Base-by-base conservation (phyloP, 2,329 filamentous ascomycete species). In the Triangularia setosa region DNA sequence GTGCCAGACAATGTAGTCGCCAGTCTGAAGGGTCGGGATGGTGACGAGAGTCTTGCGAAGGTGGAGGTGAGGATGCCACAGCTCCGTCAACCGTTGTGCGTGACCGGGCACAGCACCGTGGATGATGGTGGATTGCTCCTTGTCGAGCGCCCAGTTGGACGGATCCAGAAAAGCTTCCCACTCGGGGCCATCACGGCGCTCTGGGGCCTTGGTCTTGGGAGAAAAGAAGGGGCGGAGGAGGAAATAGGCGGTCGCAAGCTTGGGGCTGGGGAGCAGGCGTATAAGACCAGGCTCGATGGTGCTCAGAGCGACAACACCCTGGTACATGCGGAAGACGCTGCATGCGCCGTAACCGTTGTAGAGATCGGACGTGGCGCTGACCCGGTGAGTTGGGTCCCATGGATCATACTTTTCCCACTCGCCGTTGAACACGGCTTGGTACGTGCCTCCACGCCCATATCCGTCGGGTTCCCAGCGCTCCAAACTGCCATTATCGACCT, bases 391-490 rank as follows among this genome's bases (percentile, higher is more conserved):
- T 55, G 82, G 80, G 67, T 84, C 81, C 83, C 83, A 86, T 0
- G 83, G 82, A 69, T 85, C 82, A 68, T 85, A 83, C 4, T 80
- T 77, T 70, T 86, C 83, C 83, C 83, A 86, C 60, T 78, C 74
- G 25, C 84, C 84, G 60, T 77, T 76, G 72, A 85, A 86, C 33
- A 86, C 79, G 60, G 79, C 74, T 57, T 82, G 79, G 73, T 86
- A 86, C 1, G 83, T 83, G 25, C 83, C 83, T n/a, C 78, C 79
- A 16, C 83, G 83, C 21, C 85, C 80, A 69, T 91, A 91, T 4
- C 89, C 89, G 65, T 86, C 81, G 30, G 84, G 82, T 69, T 91
- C 89, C 89, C 89, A 91, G 12, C 89, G 83, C 75, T 91, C 89
- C 1, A 91, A 78, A 21, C 86, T 89, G 53, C 89, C 89, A 60